These are phyloP conservation scores for Cudoniella acicularis DNA, from an alignment of 495 filamentous ascomycete species.

Conservation along the genomic window DNA sequence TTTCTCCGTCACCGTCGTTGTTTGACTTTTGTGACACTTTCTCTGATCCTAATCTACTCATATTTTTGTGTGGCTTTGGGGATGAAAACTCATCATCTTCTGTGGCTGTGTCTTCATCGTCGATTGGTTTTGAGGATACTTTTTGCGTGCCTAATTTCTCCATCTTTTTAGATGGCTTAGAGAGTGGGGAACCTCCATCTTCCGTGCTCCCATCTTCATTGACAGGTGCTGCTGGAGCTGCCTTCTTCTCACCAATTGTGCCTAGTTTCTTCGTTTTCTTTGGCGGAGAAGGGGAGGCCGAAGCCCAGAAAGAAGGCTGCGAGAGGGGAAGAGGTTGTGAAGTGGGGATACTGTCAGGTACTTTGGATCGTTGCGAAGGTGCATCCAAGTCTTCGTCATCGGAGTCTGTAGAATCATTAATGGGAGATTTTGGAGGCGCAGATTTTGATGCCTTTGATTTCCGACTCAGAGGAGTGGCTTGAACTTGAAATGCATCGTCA, in stretches of 20 bases:
- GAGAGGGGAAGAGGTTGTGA: constrained; percentile 15
- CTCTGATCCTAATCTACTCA: too few species aligned
- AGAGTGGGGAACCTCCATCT: constrained; percentile 2
- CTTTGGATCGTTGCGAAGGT: constrained; percentile 19
- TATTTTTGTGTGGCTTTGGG: too few species aligned
- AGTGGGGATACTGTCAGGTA: constrained; percentile 20
- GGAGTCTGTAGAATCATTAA: constrained; percentile 16
- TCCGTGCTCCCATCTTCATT: constrained; percentile 5
- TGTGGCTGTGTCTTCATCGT: too few species aligned
- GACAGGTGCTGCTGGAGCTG: background rate
- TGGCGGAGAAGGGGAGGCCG: background rate
- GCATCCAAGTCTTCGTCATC: constrained; percentile 31
- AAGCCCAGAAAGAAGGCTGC: too few species aligned
- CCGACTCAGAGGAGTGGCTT: constrained; percentile 38
- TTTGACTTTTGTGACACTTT: too few species aligned
- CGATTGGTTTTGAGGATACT: too few species aligned
- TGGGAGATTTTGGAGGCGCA: background rate
- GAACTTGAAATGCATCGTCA: constrained; percentile 49
- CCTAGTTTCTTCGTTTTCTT: background rate
- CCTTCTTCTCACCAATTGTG: background rate
- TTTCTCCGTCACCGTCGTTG: constrained; percentile 3
- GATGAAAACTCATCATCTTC: background rate
- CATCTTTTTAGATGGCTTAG: background rate
- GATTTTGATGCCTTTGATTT: constrained; percentile 5
- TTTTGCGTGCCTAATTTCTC: too few species aligned